These are phyloP conservation scores for Candida sp. DNA, from an alignment of 1,139 yeast species.

Conservation along the genomic window DNA sequence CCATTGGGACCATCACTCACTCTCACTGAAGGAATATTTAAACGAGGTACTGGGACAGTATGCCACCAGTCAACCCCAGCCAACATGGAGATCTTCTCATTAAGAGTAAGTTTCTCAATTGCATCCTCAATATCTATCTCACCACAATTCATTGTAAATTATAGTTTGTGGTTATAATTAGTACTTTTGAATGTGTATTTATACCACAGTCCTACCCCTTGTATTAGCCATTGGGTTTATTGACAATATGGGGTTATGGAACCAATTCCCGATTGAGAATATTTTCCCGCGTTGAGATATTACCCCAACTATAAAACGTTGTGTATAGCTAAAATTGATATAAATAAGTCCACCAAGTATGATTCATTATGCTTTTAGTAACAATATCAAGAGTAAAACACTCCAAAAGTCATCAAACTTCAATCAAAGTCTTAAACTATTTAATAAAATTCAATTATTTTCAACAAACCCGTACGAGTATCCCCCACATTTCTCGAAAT, in stretches of 20 bases:
- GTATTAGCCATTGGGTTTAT: too few species aligned
- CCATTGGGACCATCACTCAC: constrained; percentile 29
- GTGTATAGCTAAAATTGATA: neutral
- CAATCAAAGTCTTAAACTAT: too few species aligned
- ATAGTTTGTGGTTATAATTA: too few species aligned
- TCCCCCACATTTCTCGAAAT: too few species aligned
- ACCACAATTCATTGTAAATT: too few species aligned
- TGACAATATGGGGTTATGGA: neutral
- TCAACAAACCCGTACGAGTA: too few species aligned
- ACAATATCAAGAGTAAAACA: too few species aligned
- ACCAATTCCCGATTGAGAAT: neutral
- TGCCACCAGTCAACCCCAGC: constrained; percentile 53
- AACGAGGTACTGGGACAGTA: constrained; percentile 41
- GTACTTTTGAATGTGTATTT: too few species aligned
- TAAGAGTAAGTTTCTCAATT: constrained; percentile 33
- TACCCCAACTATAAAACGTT: neutral
- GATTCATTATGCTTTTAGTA: too few species aligned
- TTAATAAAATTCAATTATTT: too few species aligned
- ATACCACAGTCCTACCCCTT: too few species aligned
- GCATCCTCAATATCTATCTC: constrained; percentile 38
- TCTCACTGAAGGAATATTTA: constrained; percentile 25
- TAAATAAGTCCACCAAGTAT: neutral
- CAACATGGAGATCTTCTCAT: constrained; percentile 42
- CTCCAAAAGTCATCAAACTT: too few species aligned
- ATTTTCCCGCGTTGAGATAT: neutral